phyloP scores from a whole-genome alignment of 2,329 filamentous ascomycete species.

The Tolypocladium capitatum region DNA sequence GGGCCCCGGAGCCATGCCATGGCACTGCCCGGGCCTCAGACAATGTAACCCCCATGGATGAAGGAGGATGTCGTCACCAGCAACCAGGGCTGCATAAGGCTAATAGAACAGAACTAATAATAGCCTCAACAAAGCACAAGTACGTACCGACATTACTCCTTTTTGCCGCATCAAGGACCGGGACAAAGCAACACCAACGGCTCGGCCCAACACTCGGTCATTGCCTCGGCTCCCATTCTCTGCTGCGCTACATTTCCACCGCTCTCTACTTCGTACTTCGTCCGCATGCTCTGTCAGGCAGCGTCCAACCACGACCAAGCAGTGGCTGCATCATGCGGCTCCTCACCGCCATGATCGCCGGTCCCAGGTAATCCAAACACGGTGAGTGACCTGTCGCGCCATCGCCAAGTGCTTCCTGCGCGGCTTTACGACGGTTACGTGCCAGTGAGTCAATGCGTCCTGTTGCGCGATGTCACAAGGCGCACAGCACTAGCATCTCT shows the following conservation, averaged over 20 bases:
- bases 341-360: background rate
- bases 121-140: too few species aligned
- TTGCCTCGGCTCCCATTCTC: background rate
- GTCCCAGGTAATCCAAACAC: background rate
- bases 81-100: background rate
- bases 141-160: background rate
- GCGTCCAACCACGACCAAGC: background rate
- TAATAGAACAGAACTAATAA: too few species aligned
- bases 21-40: background rate
- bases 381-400: too few species aligned
- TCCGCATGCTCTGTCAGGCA: background rate
- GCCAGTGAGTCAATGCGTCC: too few species aligned
- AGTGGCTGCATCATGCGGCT: background rate
- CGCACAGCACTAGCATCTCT: too few species aligned
- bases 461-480: too few species aligned
- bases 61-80: background rate
- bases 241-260: too few species aligned
- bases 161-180: background rate
- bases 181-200: background rate
- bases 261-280: too few species aligned
- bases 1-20: too few species aligned
- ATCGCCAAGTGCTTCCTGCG: too few species aligned
- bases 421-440: too few species aligned
- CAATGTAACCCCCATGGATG: background rate
- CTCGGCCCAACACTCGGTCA: background rate